These are phyloP conservation scores for Erigeron canadensis DNA, from an alignment of 129 eudicot species.

Conservation along the genomic window DNA sequence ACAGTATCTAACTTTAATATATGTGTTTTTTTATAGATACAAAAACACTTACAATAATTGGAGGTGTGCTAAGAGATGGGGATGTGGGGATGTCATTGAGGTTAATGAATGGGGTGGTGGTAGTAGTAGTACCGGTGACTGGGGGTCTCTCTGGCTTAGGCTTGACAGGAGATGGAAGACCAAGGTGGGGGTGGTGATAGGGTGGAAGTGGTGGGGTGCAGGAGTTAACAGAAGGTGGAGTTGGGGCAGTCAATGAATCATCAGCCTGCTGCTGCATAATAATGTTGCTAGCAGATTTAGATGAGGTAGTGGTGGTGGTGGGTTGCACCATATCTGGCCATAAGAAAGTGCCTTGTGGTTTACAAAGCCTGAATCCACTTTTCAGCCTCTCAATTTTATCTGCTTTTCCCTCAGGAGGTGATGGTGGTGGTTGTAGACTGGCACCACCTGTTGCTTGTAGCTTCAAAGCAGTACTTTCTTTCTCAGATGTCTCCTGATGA, in stretches of 20 bases:
- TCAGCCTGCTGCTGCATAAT: slow-evolving; percentile 51
- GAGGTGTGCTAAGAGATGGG: slow-evolving; percentile 25
- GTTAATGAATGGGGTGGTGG: slow-evolving; percentile 32
- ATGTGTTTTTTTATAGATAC: too few relatives aligned
- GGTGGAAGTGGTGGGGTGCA: slow-evolving; percentile 51
- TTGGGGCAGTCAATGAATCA: slow-evolving; percentile 66
- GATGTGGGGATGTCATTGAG: slow-evolving; percentile 48
- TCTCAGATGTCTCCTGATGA: slow-evolving; percentile 24
- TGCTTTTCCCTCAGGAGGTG: slow-evolving; percentile 58
- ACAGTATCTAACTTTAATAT: too few relatives aligned
- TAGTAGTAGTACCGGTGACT: slow-evolving; percentile 27
- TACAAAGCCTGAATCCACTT: slow-evolving; percentile 98
- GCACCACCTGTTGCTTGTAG: background rate
- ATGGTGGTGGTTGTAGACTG: background rate
- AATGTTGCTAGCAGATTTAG: background rate
- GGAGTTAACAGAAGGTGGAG: slow-evolving; percentile 91
- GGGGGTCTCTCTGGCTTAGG: slow-evolving; percentile 73
- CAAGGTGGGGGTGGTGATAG: slow-evolving; percentile 31
- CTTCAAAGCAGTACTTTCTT: slow-evolving; percentile 16
- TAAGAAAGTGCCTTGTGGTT: slow-evolving; percentile 89
- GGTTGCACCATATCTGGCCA: slow-evolving; percentile 78
- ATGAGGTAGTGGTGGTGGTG: slow-evolving; percentile 16
- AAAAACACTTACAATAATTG: slow-evolving; percentile 30
- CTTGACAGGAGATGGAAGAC: slow-evolving; percentile 44
- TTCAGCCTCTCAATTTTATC: slow-evolving; percentile 81